phyloP scores from a whole-genome alignment of 2,329 filamentous ascomycete genomes.

The Cercospora zeina region DNA sequence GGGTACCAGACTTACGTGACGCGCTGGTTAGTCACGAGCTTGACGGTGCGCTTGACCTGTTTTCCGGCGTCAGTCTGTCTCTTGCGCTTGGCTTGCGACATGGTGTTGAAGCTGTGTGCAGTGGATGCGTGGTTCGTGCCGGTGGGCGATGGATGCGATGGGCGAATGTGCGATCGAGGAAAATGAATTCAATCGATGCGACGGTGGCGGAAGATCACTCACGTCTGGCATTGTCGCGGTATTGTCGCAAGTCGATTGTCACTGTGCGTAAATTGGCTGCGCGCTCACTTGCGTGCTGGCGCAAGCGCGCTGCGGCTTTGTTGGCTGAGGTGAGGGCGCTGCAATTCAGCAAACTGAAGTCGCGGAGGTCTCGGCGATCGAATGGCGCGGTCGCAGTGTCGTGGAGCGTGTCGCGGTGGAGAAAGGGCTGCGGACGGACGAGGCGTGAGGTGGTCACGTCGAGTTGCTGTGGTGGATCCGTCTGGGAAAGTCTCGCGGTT shows the following conservation, averaged over 20 bases:
- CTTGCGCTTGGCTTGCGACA: slow-evolving; percentile 17
- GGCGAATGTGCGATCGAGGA: neutral
- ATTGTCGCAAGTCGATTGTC: slow-evolving; percentile 4
- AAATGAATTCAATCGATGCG: neutral
- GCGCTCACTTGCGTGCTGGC: slow-evolving; percentile 21
- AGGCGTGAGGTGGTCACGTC: neutral
- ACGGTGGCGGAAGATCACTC: slow-evolving; percentile 25
- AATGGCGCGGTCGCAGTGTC: slow-evolving; percentile 1
- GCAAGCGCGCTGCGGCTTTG: slow-evolving; percentile 26
- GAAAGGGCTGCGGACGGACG: neutral
- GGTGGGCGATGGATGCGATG: neutral
- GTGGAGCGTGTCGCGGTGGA: neutral
- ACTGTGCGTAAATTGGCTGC: slow-evolving; percentile 18
- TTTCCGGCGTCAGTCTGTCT: slow-evolving; percentile 19
- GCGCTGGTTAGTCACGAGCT: slow-evolving; percentile 88
- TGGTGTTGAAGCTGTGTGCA: slow-evolving; percentile 7
- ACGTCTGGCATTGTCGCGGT: slow-evolving; percentile 43
- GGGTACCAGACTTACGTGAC: slow-evolving; percentile 65
- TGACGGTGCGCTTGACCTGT: slow-evolving; percentile 72
- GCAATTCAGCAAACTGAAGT: slow-evolving; percentile 21
- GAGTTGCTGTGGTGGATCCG: slow-evolving; percentile 6
- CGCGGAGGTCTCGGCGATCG: slow-evolving; percentile 15
- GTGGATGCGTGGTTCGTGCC: neutral
- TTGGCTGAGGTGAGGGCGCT: slow-evolving; percentile 13
- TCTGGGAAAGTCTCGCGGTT: neutral